Conservation (phyloP, 1,284 basidiomycete species). For the Sphagnurus paluster region DNA sequence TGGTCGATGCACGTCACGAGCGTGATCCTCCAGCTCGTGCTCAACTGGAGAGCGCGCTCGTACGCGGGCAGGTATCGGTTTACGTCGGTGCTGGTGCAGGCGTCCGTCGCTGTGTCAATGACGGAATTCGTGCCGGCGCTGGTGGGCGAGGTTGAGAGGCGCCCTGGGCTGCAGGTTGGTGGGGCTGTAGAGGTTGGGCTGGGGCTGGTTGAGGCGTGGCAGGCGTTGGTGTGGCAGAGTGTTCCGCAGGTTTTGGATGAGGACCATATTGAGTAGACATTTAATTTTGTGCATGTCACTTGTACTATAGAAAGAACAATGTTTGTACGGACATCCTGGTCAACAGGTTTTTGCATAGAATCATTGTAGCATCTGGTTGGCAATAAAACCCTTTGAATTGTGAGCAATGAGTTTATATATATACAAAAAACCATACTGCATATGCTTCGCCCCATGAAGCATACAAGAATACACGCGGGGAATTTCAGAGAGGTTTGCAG, state of each 20-base stretch:
- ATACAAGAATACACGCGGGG: too few relatives aligned
- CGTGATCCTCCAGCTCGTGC: slow-evolving; percentile 24
- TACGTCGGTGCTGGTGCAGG: slow-evolving; percentile 12
- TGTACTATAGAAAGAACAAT: too few relatives aligned
- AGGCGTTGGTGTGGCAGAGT: slow-evolving; percentile 20
- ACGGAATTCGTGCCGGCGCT: slow-evolving; percentile 16
- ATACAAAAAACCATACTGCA: too few relatives aligned
- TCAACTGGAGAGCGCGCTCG: slow-evolving; percentile 26
- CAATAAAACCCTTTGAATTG: too few relatives aligned
- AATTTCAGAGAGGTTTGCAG: too few relatives aligned
- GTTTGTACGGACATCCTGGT: too few relatives aligned
- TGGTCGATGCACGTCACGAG: slow-evolving; percentile 23
- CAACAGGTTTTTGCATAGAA: too few relatives aligned
- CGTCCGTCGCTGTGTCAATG: not conserved
- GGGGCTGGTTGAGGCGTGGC: slow-evolving; percentile 14
- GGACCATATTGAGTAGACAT: slow-evolving; percentile 1
- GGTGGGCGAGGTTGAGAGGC: slow-evolving; percentile 17
- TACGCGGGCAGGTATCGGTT: slow-evolving; percentile 30
- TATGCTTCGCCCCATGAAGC: too few relatives aligned
- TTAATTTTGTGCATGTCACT: too few relatives aligned
- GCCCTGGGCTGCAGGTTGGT: slow-evolving; percentile 14
- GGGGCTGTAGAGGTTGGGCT: slow-evolving; percentile 7
- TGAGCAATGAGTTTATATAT: too few relatives aligned
- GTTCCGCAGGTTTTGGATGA: slow-evolving; percentile 6
- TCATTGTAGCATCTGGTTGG: too few relatives aligned